These are phyloP conservation scores for Punctularia strigosozonata DNA, from an alignment of 768 basidiomycete species.

Conservation along the genomic window DNA sequence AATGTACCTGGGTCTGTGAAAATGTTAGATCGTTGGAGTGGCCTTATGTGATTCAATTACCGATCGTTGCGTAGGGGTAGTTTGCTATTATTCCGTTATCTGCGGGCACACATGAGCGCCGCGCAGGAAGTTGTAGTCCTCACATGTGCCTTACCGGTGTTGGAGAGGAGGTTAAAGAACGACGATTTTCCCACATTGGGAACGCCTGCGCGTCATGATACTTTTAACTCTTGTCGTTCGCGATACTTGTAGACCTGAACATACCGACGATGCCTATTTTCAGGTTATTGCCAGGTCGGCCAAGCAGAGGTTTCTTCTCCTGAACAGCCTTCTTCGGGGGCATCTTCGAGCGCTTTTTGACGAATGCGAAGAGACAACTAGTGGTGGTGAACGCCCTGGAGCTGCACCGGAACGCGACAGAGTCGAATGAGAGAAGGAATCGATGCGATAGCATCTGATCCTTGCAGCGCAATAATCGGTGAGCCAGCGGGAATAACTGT, in stretches of 20 bases:
- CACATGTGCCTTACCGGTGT: conserved; percentile 50
- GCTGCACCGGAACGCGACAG: conserved; percentile 6
- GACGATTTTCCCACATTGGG: conserved; percentile 98
- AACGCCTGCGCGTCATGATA: conserved; percentile 41
- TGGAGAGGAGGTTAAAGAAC: conserved; percentile 95
- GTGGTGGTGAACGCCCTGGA: conserved; percentile 26
- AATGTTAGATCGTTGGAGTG: too few relatives aligned
- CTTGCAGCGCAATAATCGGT: too few relatives aligned
- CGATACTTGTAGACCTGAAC: conserved; percentile 19
- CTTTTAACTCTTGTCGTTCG: conserved; percentile 7
- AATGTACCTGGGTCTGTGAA: too few relatives aligned
- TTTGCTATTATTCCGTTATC: conserved; percentile 93
- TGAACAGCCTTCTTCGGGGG: conserved; percentile 67
- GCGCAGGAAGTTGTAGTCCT: conserved; percentile 7
- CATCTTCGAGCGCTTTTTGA: conserved; percentile 73
- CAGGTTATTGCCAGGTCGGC: conserved; percentile 91
- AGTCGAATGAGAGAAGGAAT: too few relatives aligned
- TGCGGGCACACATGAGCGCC: conserved; percentile 16
- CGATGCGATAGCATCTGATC: too few relatives aligned
- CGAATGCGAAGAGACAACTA: conserved; percentile 16
- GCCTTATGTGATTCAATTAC: too few relatives aligned
- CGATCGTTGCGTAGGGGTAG: conserved; percentile 92
- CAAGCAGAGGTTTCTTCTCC: conserved; percentile 83
- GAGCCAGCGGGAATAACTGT: too few relatives aligned
- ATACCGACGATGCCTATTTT: conserved; percentile 98